Base-by-base conservation (phyloP, 106 monocot species). In the Apostasia ramifera region DNA sequence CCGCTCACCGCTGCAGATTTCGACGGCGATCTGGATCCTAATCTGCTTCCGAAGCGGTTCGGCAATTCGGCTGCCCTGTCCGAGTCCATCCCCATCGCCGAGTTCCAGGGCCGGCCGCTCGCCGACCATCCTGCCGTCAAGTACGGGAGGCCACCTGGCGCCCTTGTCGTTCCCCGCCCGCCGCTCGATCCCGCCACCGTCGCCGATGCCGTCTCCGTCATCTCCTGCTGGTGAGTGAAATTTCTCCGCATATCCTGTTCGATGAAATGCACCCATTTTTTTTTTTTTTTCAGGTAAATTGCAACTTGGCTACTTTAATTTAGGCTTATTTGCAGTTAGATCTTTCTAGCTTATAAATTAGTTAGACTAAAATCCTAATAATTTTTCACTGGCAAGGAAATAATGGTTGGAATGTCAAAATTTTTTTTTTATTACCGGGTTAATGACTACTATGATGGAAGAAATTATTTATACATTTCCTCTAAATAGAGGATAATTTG, bases 181-280 rank as follows among this genome's bases (percentile, higher is more conserved):
- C 81, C 88, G 2, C 84, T 88, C 42, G 79, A 84, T 39, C 79
- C 84, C 0, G 26, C 78, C 3, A 74, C 81, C 0, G 88, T 84
- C 1, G 88, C 84, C 11, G 84, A 88, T 63, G 88, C 88, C 56
- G 81, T 88, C 57, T 81, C 88, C 4, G 88, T 88, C 41, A 84
- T 88, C 41, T 88, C 88, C 2, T 88, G 88, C 70, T 88, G 83
- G 87, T 80, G 58, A 8, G 59, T 6, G 45, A 47, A 26, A 26
- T 26, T 26, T 26, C 26, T 26, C 26, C 59, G 59, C 40, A 6
- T 5, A 65, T 1, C 1, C 1, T 47, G 9, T 64, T 56, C 63
- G 3, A 13, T 10, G 56, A 11, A 26, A 26, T 26, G 26, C 26
- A 26, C 26, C 26, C 26, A 26, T 26, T 26, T 26, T 26, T 26